phyloP scores from a whole-genome alignment of 164 flowering plant genomes.

The Aristolochia contorta region DNA sequence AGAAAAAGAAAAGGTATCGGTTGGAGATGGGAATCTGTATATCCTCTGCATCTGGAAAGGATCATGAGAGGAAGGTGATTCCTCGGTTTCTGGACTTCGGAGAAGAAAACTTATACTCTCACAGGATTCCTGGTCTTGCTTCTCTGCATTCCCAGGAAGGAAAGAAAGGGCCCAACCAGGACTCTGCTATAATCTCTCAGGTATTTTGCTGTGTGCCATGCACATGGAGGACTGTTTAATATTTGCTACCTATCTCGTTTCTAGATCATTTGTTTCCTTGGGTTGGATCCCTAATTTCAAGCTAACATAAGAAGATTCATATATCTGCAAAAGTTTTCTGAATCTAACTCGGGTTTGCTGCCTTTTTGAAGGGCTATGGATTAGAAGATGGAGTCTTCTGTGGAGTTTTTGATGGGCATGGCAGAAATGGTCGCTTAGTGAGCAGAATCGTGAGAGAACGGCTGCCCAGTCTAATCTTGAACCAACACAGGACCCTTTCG shows the following conservation, averaged over 20 bases:
- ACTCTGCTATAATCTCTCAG: constrained; percentile 57
- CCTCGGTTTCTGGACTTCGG: constrained; percentile 25
- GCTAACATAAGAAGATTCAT: background rate
- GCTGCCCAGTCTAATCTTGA: constrained; percentile 22
- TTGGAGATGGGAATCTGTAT: constrained; percentile 57
- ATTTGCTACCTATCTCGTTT: background rate
- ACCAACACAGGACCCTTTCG: constrained; percentile 25
- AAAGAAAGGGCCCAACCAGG: constrained; percentile 69
- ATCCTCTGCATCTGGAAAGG: constrained; percentile 42
- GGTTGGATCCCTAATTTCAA: background rate
- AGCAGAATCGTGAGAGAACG: constrained; percentile 58
- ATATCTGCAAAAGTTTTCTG: background rate
- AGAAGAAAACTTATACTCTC: constrained; percentile 7
- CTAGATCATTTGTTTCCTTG: background rate
- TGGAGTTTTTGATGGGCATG: constrained; percentile 93
- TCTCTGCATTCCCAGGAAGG: constrained; percentile 54
- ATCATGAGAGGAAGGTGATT: constrained; percentile 26
- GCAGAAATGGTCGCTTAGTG: constrained; percentile 61
- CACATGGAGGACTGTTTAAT: background rate
- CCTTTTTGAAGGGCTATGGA: constrained; percentile 48
- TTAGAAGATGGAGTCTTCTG: constrained; percentile 42
- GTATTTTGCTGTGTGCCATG: constrained; percentile 17
- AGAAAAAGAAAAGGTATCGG: constrained; percentile 1
- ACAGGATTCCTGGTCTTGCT: constrained; percentile 19
- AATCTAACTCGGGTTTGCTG: background rate